Conservation (phyloP, 768 basidiomycete genomes). For the Amanita rubescens region DNA sequence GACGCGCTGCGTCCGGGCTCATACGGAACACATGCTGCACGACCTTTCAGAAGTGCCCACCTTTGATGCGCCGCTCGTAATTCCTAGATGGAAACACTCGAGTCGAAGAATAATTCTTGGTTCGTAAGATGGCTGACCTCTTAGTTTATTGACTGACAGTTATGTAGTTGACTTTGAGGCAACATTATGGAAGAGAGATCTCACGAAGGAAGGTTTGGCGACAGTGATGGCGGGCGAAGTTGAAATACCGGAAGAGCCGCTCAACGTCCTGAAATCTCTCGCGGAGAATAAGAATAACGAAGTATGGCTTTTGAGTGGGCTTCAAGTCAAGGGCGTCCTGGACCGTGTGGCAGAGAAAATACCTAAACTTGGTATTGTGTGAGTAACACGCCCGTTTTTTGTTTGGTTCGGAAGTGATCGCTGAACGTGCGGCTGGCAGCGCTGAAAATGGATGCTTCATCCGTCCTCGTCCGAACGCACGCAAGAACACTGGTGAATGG, state of each 20-base stretch:
- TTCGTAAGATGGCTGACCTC: neutral
- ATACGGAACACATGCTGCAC: conserved; percentile 54
- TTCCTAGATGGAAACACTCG: conserved; percentile 63
- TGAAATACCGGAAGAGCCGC: conserved; percentile 28
- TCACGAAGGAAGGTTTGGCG: conserved; percentile 36
- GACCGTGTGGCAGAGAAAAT: conserved; percentile 54
- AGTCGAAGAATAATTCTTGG: conserved; percentile 52
- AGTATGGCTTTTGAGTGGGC: conserved; percentile 77
- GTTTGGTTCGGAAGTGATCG: neutral
- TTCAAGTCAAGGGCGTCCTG: conserved; percentile 55
- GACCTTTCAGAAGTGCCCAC: conserved; percentile 25
- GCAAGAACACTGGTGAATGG: conserved; percentile 41
- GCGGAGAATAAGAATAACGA: conserved; percentile 61
- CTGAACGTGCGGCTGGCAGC: conserved; percentile 23
- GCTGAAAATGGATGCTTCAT: conserved; percentile 89
- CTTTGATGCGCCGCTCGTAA: conserved; percentile 37
- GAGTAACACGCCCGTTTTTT: conserved; percentile 22
- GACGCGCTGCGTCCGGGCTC: conserved; percentile 62
- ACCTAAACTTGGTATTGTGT: conserved; percentile 73
- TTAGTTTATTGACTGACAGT: neutral
- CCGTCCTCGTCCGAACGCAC: conserved; percentile 36
- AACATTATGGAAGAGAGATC: conserved; percentile 64
- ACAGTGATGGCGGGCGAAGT: conserved; percentile 24
- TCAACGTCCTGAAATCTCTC: conserved; percentile 49
- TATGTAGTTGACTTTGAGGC: conserved; percentile 66